These are phyloP conservation scores for Aspergillus biplanus DNA, from an alignment of 495 filamentous ascomycete genomes.

Conservation along the genomic window DNA sequence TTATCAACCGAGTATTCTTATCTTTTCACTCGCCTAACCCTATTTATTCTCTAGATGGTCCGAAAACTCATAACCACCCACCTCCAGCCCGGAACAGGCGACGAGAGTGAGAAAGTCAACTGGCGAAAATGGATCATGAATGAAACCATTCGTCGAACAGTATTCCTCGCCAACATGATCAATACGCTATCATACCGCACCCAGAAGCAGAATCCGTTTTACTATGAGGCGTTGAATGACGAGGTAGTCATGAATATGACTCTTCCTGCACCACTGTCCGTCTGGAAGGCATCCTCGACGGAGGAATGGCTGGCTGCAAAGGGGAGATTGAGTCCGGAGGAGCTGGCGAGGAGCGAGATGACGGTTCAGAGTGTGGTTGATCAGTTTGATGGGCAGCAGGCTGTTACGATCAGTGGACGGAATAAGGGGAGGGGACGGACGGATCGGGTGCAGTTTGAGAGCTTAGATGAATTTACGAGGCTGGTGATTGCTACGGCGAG, in stretches of 20 bases:
- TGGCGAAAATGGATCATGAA: conserved; percentile 14
- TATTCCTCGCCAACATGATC: conserved; percentile 9
- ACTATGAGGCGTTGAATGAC: conserved; percentile 14
- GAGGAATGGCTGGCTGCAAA: conserved; percentile 9
- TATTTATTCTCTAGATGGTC: background rate
- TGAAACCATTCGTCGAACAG: conserved; percentile 11
- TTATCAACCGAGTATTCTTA: background rate
- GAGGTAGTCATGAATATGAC: conserved; percentile 7
- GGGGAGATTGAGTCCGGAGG: background rate
- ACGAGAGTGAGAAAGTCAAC: conserved; percentile 4
- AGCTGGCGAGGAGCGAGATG: background rate
- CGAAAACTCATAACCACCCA: conserved; percentile 8
- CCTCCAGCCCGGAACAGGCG: background rate
- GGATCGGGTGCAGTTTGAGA: conserved; percentile 8
- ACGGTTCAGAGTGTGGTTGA: conserved; percentile 8
- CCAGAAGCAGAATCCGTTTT: conserved; percentile 13
- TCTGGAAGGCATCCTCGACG: conserved; percentile 6
- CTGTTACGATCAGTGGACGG: background rate
- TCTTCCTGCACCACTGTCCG: background rate
- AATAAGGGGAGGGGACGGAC: background rate
- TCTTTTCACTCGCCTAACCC: background rate
- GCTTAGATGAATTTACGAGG: conserved; percentile 9
- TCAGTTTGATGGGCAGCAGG: background rate
- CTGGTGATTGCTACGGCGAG: conserved; percentile 8
- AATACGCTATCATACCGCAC: conserved; percentile 12